Conservation (phyloP, 306 rosid genomes). For the Castanea sativa region DNA sequence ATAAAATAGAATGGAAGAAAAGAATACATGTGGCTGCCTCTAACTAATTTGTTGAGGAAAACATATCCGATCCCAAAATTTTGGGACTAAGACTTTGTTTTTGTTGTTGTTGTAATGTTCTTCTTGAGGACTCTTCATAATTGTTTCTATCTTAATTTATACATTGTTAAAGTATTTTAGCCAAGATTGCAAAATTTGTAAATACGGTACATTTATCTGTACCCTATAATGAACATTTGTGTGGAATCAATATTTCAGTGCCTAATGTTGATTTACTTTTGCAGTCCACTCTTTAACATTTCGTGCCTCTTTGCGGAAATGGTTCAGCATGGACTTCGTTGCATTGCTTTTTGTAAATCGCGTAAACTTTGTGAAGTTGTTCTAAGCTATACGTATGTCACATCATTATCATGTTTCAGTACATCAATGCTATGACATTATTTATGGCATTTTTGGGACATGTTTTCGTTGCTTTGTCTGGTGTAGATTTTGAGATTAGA, state of each 20-base stretch:
- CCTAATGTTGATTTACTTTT: constrained; percentile 21
- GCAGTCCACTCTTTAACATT: constrained; percentile 70
- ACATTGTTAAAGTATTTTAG: background rate
- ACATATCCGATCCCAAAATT: too few species aligned
- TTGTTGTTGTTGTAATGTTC: too few species aligned
- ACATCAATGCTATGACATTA: constrained; percentile 22
- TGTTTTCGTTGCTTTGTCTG: background rate
- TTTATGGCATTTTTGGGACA: constrained; percentile 19
- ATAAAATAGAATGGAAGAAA: too few species aligned
- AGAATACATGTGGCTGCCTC: too few species aligned
- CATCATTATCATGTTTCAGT: constrained; percentile 27
- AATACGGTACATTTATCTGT: background rate
- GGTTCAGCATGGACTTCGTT: constrained; percentile 98
- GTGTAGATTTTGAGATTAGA: constrained; percentile 12
- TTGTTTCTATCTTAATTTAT: background rate
- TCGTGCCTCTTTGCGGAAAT: constrained; percentile 88
- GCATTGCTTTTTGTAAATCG: constrained; percentile 86
- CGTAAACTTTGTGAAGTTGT: constrained; percentile 92
- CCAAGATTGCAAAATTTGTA: background rate
- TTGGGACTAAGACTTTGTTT: too few species aligned
- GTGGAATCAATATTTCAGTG: constrained; percentile 22
- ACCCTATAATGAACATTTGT: background rate
- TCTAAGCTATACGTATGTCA: constrained; percentile 76
- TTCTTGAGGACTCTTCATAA: background rate
- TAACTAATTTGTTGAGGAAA: too few species aligned